Evolutionary conservation across 23 red algal species (phyloP), one percentile per base, ranked within the genome.

Genomic region (Cyanidioschyzon merolae): DNA sequence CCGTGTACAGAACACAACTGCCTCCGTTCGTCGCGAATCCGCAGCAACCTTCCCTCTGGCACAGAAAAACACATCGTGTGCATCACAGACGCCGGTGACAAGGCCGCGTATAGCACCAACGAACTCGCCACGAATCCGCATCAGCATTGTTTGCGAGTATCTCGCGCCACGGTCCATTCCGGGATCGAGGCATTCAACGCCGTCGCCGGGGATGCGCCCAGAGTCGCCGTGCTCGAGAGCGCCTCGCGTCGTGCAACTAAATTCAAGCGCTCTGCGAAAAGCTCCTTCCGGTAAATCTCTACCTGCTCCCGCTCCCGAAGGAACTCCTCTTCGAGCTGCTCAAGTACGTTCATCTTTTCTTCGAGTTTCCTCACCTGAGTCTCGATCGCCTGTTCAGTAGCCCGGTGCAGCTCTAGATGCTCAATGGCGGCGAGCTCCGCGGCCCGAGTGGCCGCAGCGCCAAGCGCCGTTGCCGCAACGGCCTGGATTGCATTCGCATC

Each of bases 271-370:
- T 87, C 89, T 3, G 83, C 83, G 68, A 87, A 84, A 21, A 88
- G 68, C 57, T 80, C 71, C 30, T 89, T 68, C 27, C 86, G 87
- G 58, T 89, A 79, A 26, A 82, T 75, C 51, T 90, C 86, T 24
- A 90, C 54, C 12, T 84, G 87, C 12, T 89, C 91, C 7, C 85
- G 75, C 67, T 96, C 91, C 37, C 77, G 74, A 34, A 82, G 40
- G 74, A 88, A 68, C 15, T 79, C 58, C 0, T 75, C n/a, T 54
- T 96, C 77, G 59, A 96, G 34, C 39, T 75, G 21, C 74, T 90
- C 91, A 77, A 90, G 90, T 67, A 79, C 76, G 24, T 83, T 38
- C 67, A 96, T 74, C 78, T 96, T 96, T 40, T 79, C 63, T 50
- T 96, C 81, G 50, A 90, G 67, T 35, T 45, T 79, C 17, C 83